A percentile compares a stretch with the other conserved stretches of the same genome.
These are phyloP conservation scores for Mortierella polycephala DNA, from an alignment of 371 early-diverging fungal species.

Conservation along the genomic window DNA sequence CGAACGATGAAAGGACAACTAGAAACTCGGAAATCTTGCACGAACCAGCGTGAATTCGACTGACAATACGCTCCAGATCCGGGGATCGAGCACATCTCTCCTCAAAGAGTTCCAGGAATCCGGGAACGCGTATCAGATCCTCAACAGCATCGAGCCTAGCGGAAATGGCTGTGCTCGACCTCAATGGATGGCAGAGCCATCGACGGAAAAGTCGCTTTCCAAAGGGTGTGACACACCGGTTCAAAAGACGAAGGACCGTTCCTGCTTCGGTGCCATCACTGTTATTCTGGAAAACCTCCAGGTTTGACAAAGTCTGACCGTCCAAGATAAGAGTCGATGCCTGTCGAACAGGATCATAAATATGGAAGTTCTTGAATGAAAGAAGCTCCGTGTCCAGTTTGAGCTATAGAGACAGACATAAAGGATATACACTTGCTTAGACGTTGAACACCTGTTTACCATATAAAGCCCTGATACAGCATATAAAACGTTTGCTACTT, in stretches of 20 bases:
- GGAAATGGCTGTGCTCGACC: conserved; percentile 78
- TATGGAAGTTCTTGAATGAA: conserved; percentile 81
- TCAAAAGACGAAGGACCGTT: conserved; percentile 88
- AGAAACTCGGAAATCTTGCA: conserved; percentile 85
- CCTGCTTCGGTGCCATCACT: conserved; percentile 81
- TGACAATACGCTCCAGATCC: conserved; percentile 94
- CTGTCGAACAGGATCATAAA: conserved; percentile 82
- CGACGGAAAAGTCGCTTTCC: conserved; percentile 88
- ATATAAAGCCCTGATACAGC: background rate
- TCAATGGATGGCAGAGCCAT: conserved; percentile 96
- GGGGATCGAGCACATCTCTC: conserved; percentile 66
- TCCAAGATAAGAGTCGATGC: conserved; percentile 85
- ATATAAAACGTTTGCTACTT: conserved; percentile 10
- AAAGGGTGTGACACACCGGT: conserved; percentile 89
- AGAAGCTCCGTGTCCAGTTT: conserved; percentile 89
- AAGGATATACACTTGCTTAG: too few species aligned
- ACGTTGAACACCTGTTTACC: background rate
- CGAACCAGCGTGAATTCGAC: conserved; percentile 89
- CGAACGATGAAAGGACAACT: conserved; percentile 69
- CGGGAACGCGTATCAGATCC: conserved; percentile 70
- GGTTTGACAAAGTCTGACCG: conserved; percentile 92
- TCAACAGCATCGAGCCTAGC: conserved; percentile 91
- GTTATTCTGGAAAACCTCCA: conserved; percentile 94
- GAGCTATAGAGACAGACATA: conserved; percentile 55
- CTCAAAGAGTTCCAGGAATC: conserved; percentile 60